phyloP scores from a whole-genome alignment of 2,329 filamentous ascomycete species.

The Fusarium armeniacum region DNA sequence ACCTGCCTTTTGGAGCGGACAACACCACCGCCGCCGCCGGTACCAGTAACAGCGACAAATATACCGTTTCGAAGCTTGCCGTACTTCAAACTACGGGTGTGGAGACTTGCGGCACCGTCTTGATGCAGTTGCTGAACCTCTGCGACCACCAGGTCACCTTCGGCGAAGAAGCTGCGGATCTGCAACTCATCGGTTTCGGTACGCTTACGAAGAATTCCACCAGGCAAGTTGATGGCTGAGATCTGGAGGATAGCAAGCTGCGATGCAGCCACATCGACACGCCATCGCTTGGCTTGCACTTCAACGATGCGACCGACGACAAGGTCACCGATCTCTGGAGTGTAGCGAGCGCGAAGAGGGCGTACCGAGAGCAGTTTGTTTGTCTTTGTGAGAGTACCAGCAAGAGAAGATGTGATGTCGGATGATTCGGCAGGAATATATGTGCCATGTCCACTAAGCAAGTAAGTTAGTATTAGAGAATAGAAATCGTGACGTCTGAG shows the following conservation, averaged over 20 bases:
- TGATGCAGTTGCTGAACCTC: slow-evolving; percentile 92
- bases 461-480: slow-evolving; percentile 24
- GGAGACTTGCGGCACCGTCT: slow-evolving; percentile 88
- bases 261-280: slow-evolving; percentile 91
- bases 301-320: slow-evolving; percentile 94
- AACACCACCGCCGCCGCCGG: slow-evolving; percentile 88
- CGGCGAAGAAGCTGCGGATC: slow-evolving; percentile 96
- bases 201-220: slow-evolving; percentile 89
- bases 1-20: slow-evolving; percentile 87
- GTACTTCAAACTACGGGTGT: slow-evolving; percentile 92
- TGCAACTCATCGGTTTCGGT: slow-evolving; percentile 98
- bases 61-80: slow-evolving; percentile 95
- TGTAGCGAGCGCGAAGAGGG: slow-evolving; percentile 92
- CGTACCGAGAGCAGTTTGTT: slow-evolving; percentile 97
- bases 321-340: slow-evolving; percentile 94
- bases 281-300: slow-evolving; percentile 94
- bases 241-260: slow-evolving; percentile 89
- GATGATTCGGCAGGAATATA: slow-evolving; percentile 74
- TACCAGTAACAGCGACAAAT: slow-evolving; percentile 85
- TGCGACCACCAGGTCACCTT: slow-evolving; percentile 93
- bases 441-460: slow-evolving; percentile 87
- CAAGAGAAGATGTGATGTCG: slow-evolving; percentile 89
- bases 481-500: slow-evolving; percentile 8
- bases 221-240: slow-evolving; percentile 92
- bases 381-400: slow-evolving; percentile 89